A percentile compares a stretch with the other conserved stretches of the same genome.
Conservation (phyloP, 164 flowering plant genomes). For the Aristolochia californica region DNA sequence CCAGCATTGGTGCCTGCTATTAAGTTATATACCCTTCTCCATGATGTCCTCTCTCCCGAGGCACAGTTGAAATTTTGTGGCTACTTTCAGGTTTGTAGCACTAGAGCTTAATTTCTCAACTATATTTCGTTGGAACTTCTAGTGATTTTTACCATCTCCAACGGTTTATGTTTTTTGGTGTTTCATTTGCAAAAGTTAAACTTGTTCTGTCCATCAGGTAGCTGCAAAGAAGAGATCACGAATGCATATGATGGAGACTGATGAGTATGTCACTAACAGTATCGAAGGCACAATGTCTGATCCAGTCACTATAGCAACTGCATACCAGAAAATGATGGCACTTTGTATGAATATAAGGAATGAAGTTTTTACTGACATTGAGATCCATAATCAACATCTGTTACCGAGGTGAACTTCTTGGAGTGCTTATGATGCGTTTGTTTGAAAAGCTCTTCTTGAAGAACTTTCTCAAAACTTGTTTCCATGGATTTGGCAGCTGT, state of each 20-base stretch:
- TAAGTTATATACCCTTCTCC: conserved; percentile 70
- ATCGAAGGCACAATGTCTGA: conserved; percentile 48
- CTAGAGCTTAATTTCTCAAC: background rate
- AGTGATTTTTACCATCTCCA: too few relatives aligned
- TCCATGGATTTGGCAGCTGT: too few relatives aligned
- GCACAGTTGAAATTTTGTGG: conserved; percentile 58
- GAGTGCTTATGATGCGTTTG: background rate
- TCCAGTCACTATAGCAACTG: conserved; percentile 48
- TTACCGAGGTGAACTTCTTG: conserved; percentile 60
- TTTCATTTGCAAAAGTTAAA: background rate
- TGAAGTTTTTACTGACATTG: conserved; percentile 78
- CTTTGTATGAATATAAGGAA: conserved; percentile 65
- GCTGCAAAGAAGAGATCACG: conserved; percentile 87
- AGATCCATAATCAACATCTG: conserved; percentile 71
- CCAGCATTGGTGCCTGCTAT: conserved; percentile 79
- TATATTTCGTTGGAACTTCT: too few relatives aligned
- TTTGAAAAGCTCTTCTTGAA: conserved; percentile 1
- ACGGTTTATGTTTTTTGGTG: too few relatives aligned
- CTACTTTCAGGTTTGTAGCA: conserved; percentile 62
- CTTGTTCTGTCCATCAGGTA: conserved; percentile 25
- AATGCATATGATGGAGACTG: conserved; percentile 79
- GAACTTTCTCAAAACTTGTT: background rate
- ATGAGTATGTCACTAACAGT: conserved; percentile 59
- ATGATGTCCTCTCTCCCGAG: conserved; percentile 82
- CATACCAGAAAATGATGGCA: conserved; percentile 79